A percentile compares a stretch with the other conserved stretches of the same genome.
Conservation (phyloP, 306 rosid genomes). For the Lathyrus aphaca region DNA sequence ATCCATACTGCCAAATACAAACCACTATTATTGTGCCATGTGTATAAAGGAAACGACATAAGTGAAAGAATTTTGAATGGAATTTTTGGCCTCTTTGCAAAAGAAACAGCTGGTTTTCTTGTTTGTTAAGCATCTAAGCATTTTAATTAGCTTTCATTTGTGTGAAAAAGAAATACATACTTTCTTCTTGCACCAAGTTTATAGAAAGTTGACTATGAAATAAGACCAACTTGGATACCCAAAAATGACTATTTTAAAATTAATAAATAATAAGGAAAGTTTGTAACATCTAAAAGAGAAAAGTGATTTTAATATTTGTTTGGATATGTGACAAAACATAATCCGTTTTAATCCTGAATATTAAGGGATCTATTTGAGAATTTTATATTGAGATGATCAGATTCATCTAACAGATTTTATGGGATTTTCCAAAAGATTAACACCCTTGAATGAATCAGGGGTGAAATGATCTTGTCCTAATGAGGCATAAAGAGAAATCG, state of each 20-base stretch:
- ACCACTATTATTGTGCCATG: conserved; percentile 36
- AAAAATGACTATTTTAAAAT: not conserved
- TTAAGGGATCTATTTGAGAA: too few species aligned
- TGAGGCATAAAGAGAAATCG: too few species aligned
- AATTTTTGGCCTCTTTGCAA: conserved; percentile 36
- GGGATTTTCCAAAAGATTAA: too few species aligned
- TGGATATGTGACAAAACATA: too few species aligned
- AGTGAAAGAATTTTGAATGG: conserved; percentile 30
- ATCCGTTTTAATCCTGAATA: too few species aligned
- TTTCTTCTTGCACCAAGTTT: conserved; percentile 41
- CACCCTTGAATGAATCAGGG: too few species aligned
- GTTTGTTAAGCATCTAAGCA: conserved; percentile 59
- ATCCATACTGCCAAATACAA: conserved; percentile 35
- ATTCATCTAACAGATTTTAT: too few species aligned
- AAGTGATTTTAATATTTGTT: too few species aligned
- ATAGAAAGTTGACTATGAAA: conserved; percentile 41
- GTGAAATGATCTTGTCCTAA: too few species aligned
- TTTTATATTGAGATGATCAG: too few species aligned
- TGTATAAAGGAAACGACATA: conserved; percentile 33
- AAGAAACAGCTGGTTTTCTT: conserved; percentile 55
- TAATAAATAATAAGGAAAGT: too few species aligned
- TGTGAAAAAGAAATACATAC: conserved; percentile 43
- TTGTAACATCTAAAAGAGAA: not conserved
- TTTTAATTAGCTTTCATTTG: conserved; percentile 37
- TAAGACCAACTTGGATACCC: conserved; percentile 36